These are phyloP conservation scores for Colletotrichum caudatum DNA, from an alignment of 2,329 filamentous ascomycete species.

Conservation along the genomic window DNA sequence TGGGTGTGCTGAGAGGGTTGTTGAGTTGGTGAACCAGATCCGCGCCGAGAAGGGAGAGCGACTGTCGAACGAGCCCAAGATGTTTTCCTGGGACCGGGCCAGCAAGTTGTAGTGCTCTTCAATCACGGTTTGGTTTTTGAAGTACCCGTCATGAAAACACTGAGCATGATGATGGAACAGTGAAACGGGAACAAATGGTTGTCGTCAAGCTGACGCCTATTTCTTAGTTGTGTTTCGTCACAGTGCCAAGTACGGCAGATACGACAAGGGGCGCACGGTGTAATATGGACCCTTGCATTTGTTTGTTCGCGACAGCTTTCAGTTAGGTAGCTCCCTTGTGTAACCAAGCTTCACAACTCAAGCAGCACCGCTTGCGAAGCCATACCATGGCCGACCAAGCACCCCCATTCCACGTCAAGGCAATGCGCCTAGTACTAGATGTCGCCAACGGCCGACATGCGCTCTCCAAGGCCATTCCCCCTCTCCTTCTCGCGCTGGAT, in stretches of 20 bases:
- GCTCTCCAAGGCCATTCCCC: slow-evolving; percentile 64
- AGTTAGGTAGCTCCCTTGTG: slow-evolving; percentile 30
- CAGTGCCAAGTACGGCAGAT: background rate
- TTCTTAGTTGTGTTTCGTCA: background rate
- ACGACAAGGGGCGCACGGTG: slow-evolving; percentile 8
- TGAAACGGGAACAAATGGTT: background rate
- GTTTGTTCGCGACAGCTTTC: slow-evolving; percentile 38
- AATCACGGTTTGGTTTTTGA: background rate
- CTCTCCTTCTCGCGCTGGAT: slow-evolving; percentile 77
- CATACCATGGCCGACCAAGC: slow-evolving; percentile 40
- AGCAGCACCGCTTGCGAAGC: slow-evolving; percentile 22
- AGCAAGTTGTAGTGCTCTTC: slow-evolving; percentile 16
- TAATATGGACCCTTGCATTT: slow-evolving; percentile 12
- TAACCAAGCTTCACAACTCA: slow-evolving; percentile 19
- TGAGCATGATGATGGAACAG: background rate
- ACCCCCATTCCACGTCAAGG: slow-evolving; percentile 30
- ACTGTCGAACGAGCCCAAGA: slow-evolving; percentile 47
- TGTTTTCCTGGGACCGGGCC: slow-evolving; percentile 46
- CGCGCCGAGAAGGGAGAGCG: slow-evolving; percentile 47
- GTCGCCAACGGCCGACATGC: slow-evolving; percentile 62
- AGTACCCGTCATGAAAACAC: background rate
- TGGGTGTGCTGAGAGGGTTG: slow-evolving; percentile 75
- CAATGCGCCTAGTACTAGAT: slow-evolving; percentile 51
- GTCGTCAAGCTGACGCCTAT: background rate
- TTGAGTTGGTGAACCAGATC: slow-evolving; percentile 76